A percentile compares a stretch with the other conserved stretches of the same genome.
Conservation (phyloP, 2,329 filamentous ascomycete genomes). For the Neonectria faginata region DNA sequence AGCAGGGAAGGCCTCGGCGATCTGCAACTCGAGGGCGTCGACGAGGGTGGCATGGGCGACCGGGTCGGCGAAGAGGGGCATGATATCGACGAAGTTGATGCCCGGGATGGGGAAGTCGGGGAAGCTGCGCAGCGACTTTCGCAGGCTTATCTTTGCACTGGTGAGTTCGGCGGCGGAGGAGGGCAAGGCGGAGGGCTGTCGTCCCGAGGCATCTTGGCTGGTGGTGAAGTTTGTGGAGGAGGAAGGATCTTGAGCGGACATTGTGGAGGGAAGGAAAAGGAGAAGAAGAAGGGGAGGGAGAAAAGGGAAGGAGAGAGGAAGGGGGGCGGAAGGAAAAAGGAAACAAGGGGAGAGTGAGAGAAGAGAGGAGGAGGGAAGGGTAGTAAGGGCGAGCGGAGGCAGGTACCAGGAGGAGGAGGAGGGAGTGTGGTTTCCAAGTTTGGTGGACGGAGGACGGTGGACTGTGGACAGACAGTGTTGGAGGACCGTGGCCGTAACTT, state of each 20-base stretch:
- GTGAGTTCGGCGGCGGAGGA: conserved; percentile 73
- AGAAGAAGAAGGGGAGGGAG: conserved; percentile 44
- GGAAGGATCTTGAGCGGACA: conserved; percentile 47
- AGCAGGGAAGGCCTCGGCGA: conserved; percentile 72
- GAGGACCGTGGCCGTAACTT: conserved; percentile 19
- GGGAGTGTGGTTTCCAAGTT: conserved; percentile 40
- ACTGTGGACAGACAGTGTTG: conserved; percentile 24
- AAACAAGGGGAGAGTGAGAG: conserved; percentile 35
- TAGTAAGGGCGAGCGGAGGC: conserved; percentile 42
- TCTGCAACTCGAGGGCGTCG: conserved; percentile 85
- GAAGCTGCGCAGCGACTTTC: conserved; percentile 82
- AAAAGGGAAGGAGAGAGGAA: conserved; percentile 43
- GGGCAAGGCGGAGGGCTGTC: conserved; percentile 72
- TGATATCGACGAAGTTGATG: conserved; percentile 97
- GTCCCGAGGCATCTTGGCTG: conserved; percentile 70
- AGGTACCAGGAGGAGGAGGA: conserved; percentile 42
- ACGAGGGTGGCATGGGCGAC: conserved; percentile 80
- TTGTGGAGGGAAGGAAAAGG: conserved; percentile 49
- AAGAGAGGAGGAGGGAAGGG: conserved; percentile 43
- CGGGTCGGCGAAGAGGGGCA: conserved; percentile 90
- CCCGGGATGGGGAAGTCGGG: conserved; percentile 92
- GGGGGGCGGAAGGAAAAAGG: conserved; percentile 43
- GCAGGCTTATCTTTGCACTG: conserved; percentile 77
- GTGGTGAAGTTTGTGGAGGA: conserved; percentile 45
- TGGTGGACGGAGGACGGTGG: conserved; percentile 33